Evolutionary conservation across 345 rosid species (phyloP), one percentile per base, ranked within the genome.

Genomic region (Capsella bursapastoris): DNA sequence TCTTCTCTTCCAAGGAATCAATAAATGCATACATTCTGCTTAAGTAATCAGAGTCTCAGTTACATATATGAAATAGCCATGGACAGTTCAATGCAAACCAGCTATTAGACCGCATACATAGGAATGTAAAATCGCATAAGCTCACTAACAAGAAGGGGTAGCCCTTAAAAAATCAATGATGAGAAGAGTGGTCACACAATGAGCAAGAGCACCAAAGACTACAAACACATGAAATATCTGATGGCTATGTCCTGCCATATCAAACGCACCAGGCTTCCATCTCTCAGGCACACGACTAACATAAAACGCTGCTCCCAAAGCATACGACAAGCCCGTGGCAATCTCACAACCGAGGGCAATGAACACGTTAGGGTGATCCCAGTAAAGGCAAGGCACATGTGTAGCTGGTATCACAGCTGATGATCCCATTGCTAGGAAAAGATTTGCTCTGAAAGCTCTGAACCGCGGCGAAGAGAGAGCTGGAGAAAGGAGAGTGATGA

Each of bases 141-240:
- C 55, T 53, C 41, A 29, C 48, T 14, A 45, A 35, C 45, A 92
- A 58, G 80, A 56, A 13, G 92, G 89, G 6, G 91, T 77, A 35
- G 76, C 69, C 31, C 34, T 77, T 53, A 88, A 84, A 73, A 92
- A 95, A 77, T 92, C 96, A 80, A 88, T 60, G 49, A 92, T 84
- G 18, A 84, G 71, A 28, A 92, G 79, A 0, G 93, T 87, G 18
- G 99, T 91, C 14, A 84, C 87, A 57, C 85, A 32, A 75, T 95
- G 99, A 63, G 95, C 81, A 55, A 92, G 82, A 6, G 99, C 94
- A 8, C 86, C 99, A 0, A 85, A 79, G 47, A 92, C 93, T 18
- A 92, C 97, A 75, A 90, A 87, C 64, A 95, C 90, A 40, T 95
- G 97, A 76, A 92, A 95, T 35, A 95, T 90, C 84, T 92, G 98